These are phyloP conservation scores for Brettanomyces naardenensis DNA, from an alignment of 805 yeast genomes.

Conservation along the genomic window DNA sequence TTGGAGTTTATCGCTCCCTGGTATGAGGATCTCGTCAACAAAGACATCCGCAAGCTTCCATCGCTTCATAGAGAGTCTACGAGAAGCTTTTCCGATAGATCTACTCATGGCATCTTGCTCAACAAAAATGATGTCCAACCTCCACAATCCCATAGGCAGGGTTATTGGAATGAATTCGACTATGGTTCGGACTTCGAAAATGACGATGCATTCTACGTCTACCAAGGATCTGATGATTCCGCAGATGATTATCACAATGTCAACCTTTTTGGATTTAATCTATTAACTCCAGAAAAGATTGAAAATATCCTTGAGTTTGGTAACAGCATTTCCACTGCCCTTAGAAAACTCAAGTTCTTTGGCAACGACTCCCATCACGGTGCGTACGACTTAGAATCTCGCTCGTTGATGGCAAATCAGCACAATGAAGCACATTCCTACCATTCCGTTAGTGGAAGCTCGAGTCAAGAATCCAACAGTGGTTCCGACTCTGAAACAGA, in stretches of 20 bases:
- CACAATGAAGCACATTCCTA: background rate
- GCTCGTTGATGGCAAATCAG: background rate
- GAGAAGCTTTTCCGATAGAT: background rate
- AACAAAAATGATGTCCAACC: constrained; percentile 22
- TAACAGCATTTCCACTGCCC: constrained; percentile 9
- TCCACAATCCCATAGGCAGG: constrained; percentile 10
- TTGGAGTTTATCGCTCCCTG: constrained; percentile 24
- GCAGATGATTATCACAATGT: constrained; percentile 15
- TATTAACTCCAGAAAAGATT: constrained; percentile 16
- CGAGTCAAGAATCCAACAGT: background rate
- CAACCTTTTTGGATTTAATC: constrained; percentile 10
- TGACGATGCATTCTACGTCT: constrained; percentile 29
- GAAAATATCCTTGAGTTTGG: constrained; percentile 18
- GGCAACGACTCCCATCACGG: background rate
- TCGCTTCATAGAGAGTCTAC: constrained; percentile 6
- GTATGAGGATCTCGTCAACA: constrained; percentile 19
- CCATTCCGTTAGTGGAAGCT: background rate
- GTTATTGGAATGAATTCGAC: constrained; percentile 68
- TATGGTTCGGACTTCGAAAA: constrained; percentile 42
- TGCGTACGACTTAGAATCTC: background rate
- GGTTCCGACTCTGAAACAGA: constrained; percentile 4
- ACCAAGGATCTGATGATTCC: constrained; percentile 24
- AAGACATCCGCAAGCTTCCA: constrained; percentile 41
- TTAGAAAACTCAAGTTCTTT: background rate
- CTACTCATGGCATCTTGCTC: constrained; percentile 20